Percentiles rank a stretch among this genome's conserved stretches.
These are phyloP conservation scores for Trametes hirsuta DNA, from an alignment of 1,284 basidiomycete genomes.

Conservation along the genomic window DNA sequence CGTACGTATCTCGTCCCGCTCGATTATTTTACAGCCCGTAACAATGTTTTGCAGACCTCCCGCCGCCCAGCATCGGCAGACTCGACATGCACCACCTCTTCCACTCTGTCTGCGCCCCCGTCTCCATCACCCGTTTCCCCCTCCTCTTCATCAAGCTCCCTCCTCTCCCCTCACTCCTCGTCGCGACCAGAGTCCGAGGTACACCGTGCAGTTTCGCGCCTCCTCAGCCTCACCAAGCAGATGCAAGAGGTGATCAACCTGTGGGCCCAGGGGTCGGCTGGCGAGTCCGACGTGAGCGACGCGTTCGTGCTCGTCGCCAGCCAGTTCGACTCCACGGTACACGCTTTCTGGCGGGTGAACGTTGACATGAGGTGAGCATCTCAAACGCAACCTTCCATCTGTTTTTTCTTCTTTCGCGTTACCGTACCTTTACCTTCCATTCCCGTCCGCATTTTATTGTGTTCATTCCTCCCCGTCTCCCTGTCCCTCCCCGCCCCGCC, in stretches of 20 bases:
- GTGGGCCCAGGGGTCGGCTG: slow-evolving; percentile 73
- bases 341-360: slow-evolving; percentile 77
- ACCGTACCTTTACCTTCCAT: background rate
- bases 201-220: slow-evolving; percentile 73
- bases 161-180: slow-evolving; percentile 4
- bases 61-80: slow-evolving; percentile 23
- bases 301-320: slow-evolving; percentile 93
- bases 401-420: slow-evolving; percentile 2
- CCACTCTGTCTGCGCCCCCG: slow-evolving; percentile 15
- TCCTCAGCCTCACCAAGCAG: slow-evolving; percentile 86
- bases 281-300: slow-evolving; percentile 86
- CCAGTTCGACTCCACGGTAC: slow-evolving; percentile 86
- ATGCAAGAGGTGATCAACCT: slow-evolving; percentile 81
- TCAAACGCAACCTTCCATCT: slow-evolving; percentile 7
- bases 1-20: slow-evolving; percentile 8
- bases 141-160: slow-evolving; percentile 11
- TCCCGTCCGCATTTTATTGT: background rate
- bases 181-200: slow-evolving; percentile 44
- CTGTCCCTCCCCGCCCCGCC: background rate
- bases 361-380: slow-evolving; percentile 79
- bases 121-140: slow-evolving; percentile 10
- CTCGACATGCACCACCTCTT: slow-evolving; percentile 24
- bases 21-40: background rate
- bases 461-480: background rate
- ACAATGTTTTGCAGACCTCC: slow-evolving; percentile 11